Evolutionary conservation across 1,139 yeast genomes (phyloP).

Genomic region (Pneumocystis murina): DNA sequence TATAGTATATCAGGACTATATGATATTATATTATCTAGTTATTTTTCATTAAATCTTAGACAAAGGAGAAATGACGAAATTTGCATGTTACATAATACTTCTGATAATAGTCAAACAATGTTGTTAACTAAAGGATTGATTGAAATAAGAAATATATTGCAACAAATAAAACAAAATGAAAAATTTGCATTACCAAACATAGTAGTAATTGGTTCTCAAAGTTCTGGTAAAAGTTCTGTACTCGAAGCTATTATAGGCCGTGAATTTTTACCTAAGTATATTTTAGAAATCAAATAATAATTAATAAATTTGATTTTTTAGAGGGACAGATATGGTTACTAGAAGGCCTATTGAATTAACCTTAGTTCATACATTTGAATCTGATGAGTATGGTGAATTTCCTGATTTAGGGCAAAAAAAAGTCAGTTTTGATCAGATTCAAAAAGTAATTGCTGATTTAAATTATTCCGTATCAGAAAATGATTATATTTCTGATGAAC

Average conservation of each 20-base stretch:
- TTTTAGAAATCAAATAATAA: neutral
- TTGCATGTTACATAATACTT: slow-evolving; percentile 9
- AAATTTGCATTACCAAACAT: slow-evolving; percentile 61
- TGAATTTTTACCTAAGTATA: slow-evolving; percentile 66
- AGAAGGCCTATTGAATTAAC: slow-evolving; percentile 91
- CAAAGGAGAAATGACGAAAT: slow-evolving; percentile 7
- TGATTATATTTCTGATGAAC: slow-evolving; percentile 79
- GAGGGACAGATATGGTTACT: slow-evolving; percentile 86
- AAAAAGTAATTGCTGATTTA: slow-evolving; percentile 65
- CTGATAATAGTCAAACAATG: slow-evolving; percentile 38
- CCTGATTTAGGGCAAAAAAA: slow-evolving; percentile 75
- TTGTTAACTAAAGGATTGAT: slow-evolving; percentile 89
- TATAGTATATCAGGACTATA: slow-evolving; percentile 4
- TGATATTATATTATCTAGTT: neutral
- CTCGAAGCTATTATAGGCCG: slow-evolving; percentile 88
- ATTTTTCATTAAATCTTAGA: neutral
- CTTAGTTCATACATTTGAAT: slow-evolving; percentile 65
- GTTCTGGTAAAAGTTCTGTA: slow-evolving; percentile 91
- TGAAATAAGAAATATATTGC: slow-evolving; percentile 69
- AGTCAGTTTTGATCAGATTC: slow-evolving; percentile 73
- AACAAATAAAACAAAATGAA: slow-evolving; percentile 63
- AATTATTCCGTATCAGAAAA: slow-evolving; percentile 81
- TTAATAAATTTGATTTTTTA: neutral
- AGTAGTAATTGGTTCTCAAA: slow-evolving; percentile 93
- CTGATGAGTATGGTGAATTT: slow-evolving; percentile 82